Evolutionary conservation across 257 asterid species (phyloP).

Genomic region (Solanum chiquidenum): DNA sequence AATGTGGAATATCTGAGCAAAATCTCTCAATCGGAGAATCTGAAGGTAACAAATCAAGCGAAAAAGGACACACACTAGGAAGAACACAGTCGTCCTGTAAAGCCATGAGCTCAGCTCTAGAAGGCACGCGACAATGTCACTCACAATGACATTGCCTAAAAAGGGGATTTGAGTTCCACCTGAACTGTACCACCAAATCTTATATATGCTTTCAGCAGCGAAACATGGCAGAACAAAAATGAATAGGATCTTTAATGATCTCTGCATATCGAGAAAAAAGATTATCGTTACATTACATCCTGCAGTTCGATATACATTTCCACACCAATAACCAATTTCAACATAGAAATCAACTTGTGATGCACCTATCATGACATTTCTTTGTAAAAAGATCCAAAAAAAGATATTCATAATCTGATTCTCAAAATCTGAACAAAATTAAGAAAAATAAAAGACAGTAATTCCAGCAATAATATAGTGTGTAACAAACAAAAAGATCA

Average conservation of each 20-base stretch:
- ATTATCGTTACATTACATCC: background rate
- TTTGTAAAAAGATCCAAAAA: background rate
- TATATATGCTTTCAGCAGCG: conserved; percentile 62
- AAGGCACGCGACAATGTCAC: conserved; percentile 73
- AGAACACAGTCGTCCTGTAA: conserved; percentile 73
- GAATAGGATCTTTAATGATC: conserved; percentile 69
- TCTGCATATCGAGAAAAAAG: conserved; percentile 29
- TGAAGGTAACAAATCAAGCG: conserved; percentile 86
- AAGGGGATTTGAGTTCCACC: conserved; percentile 83
- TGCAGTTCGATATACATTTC: background rate
- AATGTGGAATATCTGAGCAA: conserved; percentile 57
- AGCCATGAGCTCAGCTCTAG: conserved; percentile 91
- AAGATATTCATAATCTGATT: background rate
- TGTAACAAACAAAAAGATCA: background rate
- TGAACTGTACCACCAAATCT: conserved; percentile 87
- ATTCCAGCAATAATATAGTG: background rate
- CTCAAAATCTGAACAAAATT: background rate
- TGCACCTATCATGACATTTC: background rate
- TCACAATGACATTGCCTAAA: conserved; percentile 58
- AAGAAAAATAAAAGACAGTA: background rate
- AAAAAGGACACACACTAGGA: conserved; percentile 79
- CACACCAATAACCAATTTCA: background rate
- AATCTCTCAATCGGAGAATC: conserved; percentile 81
- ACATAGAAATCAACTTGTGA: background rate
- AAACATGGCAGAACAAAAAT: conserved; percentile 79